Percentiles rank a stretch among this genome's conserved stretches.
These are phyloP conservation scores for Spencermartinsiella europaea DNA, from an alignment of 805 yeast genomes.

Conservation along the genomic window DNA sequence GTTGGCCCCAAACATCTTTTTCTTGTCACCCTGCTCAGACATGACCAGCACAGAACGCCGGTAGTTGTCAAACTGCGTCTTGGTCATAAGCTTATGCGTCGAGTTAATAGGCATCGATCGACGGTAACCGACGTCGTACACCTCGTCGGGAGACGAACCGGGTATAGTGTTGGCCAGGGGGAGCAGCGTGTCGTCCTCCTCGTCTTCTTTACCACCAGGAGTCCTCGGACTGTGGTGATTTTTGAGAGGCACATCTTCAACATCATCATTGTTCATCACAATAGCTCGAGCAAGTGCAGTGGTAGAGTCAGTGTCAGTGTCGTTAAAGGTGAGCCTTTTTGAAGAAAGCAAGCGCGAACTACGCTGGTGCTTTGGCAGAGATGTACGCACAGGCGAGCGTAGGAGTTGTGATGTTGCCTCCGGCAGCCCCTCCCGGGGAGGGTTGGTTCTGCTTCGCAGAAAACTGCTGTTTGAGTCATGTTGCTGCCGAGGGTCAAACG, in stretches of 20 bases:
- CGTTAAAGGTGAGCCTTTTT: background rate
- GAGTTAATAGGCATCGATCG: conserved; percentile 7
- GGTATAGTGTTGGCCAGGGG: conserved; percentile 13
- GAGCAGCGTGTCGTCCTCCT: conserved; percentile 19
- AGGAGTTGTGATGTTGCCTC: background rate
- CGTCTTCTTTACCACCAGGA: background rate
- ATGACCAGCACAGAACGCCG: conserved; percentile 18
- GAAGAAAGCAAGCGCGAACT: background rate
- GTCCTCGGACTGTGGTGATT: background rate
- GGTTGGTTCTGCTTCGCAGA: no score
- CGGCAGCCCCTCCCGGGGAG: no score
- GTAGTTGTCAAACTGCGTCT: conserved; percentile 26
- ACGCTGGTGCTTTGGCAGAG: background rate
- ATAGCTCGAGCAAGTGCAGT: background rate
- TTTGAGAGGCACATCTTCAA: conserved; percentile 5
- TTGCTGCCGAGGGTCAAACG: background rate
- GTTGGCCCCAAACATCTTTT: background rate
- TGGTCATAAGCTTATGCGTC: conserved; percentile 24
- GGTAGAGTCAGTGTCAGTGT: background rate
- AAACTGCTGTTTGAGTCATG: background rate
- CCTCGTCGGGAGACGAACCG: conserved; percentile 8
- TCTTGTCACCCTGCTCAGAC: background rate
- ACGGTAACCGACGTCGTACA: conserved; percentile 3
- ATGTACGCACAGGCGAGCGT: background rate
- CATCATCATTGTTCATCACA: background rate